Evolutionary conservation across 2,329 filamentous ascomycete species (phyloP), one percentile per base, ranked within the genome.

Genomic region (Phyllosticta ampelicida): DNA sequence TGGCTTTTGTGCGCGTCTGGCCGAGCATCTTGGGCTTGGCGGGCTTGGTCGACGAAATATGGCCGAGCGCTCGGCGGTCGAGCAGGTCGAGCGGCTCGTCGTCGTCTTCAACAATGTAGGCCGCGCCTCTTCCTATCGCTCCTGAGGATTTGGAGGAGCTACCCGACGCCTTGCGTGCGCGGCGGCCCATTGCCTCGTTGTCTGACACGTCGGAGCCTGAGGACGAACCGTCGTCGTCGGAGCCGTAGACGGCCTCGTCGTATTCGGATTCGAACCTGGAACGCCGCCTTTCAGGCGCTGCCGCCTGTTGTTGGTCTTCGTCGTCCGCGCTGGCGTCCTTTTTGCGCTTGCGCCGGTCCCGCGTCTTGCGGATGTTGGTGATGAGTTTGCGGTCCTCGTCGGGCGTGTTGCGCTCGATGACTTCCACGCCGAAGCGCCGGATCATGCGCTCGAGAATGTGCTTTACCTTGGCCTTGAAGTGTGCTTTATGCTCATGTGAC

Each of bases 401-500:
- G 2, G 91, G 92, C 60, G 89, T 91, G 70, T 88, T 79, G 63
- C 83, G 82, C 73, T 94, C 89, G 11, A 99, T 82, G 28, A 83
- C 74, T 1, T 92, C 86, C 51, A 87, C 87, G 53, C 94, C 91
- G 68, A 96, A 97, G 59, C 92, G 85, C 53, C 92, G 84, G 20
- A 97, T 87, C 81, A 96, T 90, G 55, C 94, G 85, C 75, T 99
- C 94, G 16, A 99, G 77, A 62, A 99, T 97, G 69, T 96, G 91
- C 83, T 96, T 97, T 65, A 99, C 91, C 78, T 97, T 99, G 54
- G 89, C 86, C 67, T 92, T 90, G 77, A 99, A 94, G 70, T 95
- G 90, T 11, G 90, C 90, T 77, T 97, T 97, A 78, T 99, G 95
- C 74, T 99, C 94, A 72, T 96, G 90, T 69, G 88, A 91, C 92